A percentile compares a stretch with the other conserved stretches of the same genome.
Conservation (phyloP, 225 moss, liverwort and hornwort genomes). For the Neckera pumila region DNA sequence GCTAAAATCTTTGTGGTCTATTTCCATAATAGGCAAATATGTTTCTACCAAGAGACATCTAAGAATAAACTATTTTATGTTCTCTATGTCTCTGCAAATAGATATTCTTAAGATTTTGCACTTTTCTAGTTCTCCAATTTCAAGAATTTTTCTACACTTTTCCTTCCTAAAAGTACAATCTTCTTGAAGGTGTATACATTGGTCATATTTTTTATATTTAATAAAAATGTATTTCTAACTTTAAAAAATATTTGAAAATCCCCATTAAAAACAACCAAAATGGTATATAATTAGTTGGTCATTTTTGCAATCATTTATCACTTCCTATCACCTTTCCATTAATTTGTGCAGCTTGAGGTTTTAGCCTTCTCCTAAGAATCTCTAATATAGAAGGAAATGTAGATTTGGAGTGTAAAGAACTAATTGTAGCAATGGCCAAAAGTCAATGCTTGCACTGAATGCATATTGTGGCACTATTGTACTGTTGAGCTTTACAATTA, state of each 20-base stretch:
- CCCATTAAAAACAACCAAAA: neutral
- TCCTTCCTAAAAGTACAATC: neutral
- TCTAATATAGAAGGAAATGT: too few relatives aligned
- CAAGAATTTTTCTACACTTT: neutral
- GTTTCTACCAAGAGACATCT: too few relatives aligned
- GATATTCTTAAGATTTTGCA: neutral
- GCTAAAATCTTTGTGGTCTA: too few relatives aligned
- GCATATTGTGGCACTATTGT: accelerated
- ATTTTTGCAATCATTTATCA: too few relatives aligned
- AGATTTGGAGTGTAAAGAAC: neutral
- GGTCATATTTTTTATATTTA: neutral
- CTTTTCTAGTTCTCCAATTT: too few relatives aligned
- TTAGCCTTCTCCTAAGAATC: neutral
- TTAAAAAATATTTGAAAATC: neutral
- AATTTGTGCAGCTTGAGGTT: neutral
- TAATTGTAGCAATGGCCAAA: neutral
- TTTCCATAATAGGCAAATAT: too few relatives aligned
- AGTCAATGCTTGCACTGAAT: neutral
- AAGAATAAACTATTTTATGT: too few relatives aligned
- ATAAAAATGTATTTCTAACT: too few relatives aligned
- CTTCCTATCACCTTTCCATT: neutral
- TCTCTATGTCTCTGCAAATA: accelerated
- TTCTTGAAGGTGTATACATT: accelerated
- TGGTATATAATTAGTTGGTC: too few relatives aligned
- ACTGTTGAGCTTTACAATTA: neutral